These are phyloP conservation scores for Simmondsia chinensis DNA, from an alignment of 148 eudicot genomes.

Conservation along the genomic window DNA sequence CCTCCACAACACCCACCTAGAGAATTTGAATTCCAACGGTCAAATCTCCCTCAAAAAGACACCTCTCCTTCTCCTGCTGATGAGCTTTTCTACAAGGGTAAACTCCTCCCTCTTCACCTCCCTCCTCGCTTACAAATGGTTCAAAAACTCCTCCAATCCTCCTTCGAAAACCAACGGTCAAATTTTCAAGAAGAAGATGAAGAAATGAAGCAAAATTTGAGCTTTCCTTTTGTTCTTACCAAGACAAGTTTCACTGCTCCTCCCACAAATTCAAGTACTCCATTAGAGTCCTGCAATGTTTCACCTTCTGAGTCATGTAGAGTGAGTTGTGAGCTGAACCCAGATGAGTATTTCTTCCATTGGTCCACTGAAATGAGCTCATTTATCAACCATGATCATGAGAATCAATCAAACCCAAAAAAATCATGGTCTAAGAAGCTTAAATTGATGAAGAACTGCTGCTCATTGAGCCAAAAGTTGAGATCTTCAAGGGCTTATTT, in stretches of 20 bases:
- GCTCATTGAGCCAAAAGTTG: slow-evolving; percentile 36
- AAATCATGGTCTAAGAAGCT: slow-evolving; percentile 54
- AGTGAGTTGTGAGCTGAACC: slow-evolving; percentile 49
- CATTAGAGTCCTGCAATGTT: slow-evolving; percentile 45
- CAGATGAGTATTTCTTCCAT: slow-evolving; percentile 47
- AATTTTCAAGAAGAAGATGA: slow-evolving; percentile 3
- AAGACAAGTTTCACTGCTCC: slow-evolving; percentile 13
- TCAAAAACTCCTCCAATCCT: slow-evolving; percentile 30
- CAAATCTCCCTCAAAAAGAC: slow-evolving; percentile 7
- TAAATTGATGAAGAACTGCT: slow-evolving; percentile 36
- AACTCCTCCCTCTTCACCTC: slow-evolving; percentile 73
- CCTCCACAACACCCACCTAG: slow-evolving; percentile 16
- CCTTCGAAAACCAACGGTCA: not conserved
- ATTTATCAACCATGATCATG: slow-evolving; percentile 8
- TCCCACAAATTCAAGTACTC: slow-evolving; percentile 26
- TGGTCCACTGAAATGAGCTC: slow-evolving; percentile 44
- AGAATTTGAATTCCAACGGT: slow-evolving; percentile 76
- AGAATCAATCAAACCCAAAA: slow-evolving; percentile 14
- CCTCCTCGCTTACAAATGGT: slow-evolving; percentile 58
- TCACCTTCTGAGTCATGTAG: slow-evolving; percentile 65
- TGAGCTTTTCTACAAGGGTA: slow-evolving; percentile 79
- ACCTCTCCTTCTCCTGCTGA: slow-evolving; percentile 51
- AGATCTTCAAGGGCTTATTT: slow-evolving; percentile 46
- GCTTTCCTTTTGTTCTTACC: not conserved
- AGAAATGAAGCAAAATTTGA: not conserved